Evolutionary conservation across 2,329 filamentous ascomycete genomes (phyloP), one percentile per base, ranked within the genome.

Genomic region (Cercospora sp.): DNA sequence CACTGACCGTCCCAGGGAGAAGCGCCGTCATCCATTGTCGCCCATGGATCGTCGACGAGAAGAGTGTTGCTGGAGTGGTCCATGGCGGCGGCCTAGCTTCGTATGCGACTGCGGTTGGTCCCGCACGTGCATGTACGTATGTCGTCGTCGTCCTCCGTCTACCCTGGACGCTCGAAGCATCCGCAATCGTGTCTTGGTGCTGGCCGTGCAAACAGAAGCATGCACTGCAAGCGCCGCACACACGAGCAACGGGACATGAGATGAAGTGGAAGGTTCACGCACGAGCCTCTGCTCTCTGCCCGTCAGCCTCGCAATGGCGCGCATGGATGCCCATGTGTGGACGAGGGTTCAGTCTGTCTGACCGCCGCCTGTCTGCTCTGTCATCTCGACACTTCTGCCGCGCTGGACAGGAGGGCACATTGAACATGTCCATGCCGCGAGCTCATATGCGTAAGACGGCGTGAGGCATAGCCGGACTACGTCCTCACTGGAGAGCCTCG

Each of bases 1-100:
- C 40, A 48, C 74, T 69, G 71, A 78, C 76, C 76, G 62, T 74
- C 73, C 76, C 76, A 78, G 10, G 76, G 75, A 58, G 75, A 77
- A 65, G 72, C 71, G 66, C 73, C 76, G 71, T 77, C 76, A 48
- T 78, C 76, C 75, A 77, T 77, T 45, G 70, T 69, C 67, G 63
- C 63, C 73, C 72, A 75, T 26, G 73, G 72, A 63, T 67, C 60
- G 26, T 62, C 40, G 42, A 28, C 36, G n/a, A 42, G 26, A 26
- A 62, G 36, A 28, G 60, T 51, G 26, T 74, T 71, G 63, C 36
- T 64, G 59, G 59, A 62, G 59, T 63, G 30, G 26, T 58, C 53
- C 53, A 58, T 58, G 16, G 53, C 53, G 16, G 53, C 26, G 23
- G 18, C 18, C 53, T 58, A 58, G 53, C 23, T 58, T 31, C 26